Evolutionary conservation across 1,284 basidiomycete genomes (phyloP).

Genomic region (Golubevia pallescens): DNA sequence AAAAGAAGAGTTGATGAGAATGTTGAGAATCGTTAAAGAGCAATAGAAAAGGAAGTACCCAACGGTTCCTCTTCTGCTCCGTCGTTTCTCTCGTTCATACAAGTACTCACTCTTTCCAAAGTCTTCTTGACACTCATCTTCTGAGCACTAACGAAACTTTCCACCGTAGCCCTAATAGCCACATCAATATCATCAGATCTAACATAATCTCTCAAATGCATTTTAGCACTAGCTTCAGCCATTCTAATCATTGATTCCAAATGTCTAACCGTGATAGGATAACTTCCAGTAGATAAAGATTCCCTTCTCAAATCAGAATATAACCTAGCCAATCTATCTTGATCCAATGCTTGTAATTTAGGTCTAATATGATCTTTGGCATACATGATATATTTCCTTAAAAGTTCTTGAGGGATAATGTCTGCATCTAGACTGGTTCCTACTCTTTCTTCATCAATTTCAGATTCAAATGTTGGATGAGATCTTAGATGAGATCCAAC

Average conservation of each 20-base stretch:
- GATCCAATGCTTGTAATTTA: constrained; percentile 91
- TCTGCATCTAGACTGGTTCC: constrained; percentile 87
- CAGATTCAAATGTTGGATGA: constrained; percentile 88
- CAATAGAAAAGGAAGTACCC: neutral
- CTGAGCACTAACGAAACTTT: constrained; percentile 93
- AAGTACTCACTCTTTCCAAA: constrained; percentile 85
- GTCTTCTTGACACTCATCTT: constrained; percentile 99
- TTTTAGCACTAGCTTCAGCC: constrained; percentile 97
- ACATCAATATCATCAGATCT: constrained; percentile 94
- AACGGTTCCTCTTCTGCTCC: neutral
- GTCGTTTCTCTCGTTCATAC: no score
- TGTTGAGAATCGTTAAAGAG: neutral
- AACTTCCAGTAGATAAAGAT: constrained; percentile 93
- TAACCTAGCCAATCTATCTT: constrained; percentile 90
- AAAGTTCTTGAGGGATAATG: constrained; percentile 92
- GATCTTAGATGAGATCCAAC: constrained; percentile 92
- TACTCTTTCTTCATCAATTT: constrained; percentile 83
- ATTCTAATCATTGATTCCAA: constrained; percentile 99
- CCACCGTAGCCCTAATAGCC: constrained; percentile 92
- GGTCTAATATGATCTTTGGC: constrained; percentile 90
- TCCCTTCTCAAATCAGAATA: constrained; percentile 97
- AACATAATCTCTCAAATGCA: constrained; percentile 95
- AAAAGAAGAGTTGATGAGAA: neutral
- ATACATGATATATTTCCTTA: constrained; percentile 99
- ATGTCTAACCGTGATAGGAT: constrained; percentile 96